Percentiles rank a stretch among this genome's conserved stretches.
These are phyloP conservation scores for Dalbergia oliveri DNA, from an alignment of 306 rosid species.

Conservation along the genomic window DNA sequence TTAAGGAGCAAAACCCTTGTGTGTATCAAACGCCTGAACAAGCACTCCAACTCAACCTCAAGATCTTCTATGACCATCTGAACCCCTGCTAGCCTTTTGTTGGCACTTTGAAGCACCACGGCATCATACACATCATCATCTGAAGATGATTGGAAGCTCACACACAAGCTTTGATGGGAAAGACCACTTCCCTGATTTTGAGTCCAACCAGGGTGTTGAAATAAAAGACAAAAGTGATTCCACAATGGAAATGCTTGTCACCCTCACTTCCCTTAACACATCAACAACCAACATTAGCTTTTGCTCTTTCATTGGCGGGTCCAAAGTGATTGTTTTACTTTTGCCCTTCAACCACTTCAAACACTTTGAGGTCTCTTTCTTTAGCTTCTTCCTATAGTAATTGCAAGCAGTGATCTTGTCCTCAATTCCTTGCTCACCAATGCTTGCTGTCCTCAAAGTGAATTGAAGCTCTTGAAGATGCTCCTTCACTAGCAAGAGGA, in stretches of 20 bases:
- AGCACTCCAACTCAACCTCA: conserved; percentile 63
- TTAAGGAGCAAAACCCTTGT: conserved; percentile 73
- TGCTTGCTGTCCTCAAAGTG: conserved; percentile 53
- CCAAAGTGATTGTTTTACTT: conserved; percentile 7
- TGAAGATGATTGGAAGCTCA: conserved; percentile 7
- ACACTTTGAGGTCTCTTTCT: conserved; percentile 67
- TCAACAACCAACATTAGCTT: conserved; percentile 64
- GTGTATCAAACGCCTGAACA: conserved; percentile 73
- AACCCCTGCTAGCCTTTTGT: conserved; percentile 65
- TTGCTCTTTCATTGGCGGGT: conserved; percentile 38
- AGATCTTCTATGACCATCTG: conserved; percentile 63
- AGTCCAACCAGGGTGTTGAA: conserved; percentile 63
- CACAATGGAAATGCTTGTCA: conserved; percentile 58
- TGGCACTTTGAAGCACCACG: conserved; percentile 62
- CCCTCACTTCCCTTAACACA: conserved; percentile 61
- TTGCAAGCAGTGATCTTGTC: conserved; percentile 54
- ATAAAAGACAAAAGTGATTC: conserved; percentile 65
- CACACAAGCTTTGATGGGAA: conserved; percentile 52
- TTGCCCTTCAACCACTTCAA: conserved; percentile 63
- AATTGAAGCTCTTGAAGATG: conserved; percentile 69
- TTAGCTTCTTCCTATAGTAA: conserved; percentile 58
- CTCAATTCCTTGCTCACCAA: conserved; percentile 44
- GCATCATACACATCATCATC: conserved; percentile 47
- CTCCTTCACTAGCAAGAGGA: conserved; percentile 59
- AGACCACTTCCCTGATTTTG: conserved; percentile 45